Conservation (phyloP, 2,329 filamentous ascomycete species). For the Alternaria tenuissima region DNA sequence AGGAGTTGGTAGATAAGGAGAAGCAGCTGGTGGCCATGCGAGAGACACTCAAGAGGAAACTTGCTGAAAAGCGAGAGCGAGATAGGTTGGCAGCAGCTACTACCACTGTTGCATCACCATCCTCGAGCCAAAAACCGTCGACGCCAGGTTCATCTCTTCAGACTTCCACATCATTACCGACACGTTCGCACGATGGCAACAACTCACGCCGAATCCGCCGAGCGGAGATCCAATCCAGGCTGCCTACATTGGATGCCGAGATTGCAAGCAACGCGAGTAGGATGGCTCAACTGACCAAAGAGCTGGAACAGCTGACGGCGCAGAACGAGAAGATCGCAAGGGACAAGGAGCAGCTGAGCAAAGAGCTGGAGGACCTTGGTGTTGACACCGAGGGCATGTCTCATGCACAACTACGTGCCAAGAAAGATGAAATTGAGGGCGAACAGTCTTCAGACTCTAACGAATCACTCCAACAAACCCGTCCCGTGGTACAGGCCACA, state of each 20-base stretch:
- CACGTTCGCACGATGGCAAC: constrained; percentile 1
- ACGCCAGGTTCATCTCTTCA: constrained; percentile 10
- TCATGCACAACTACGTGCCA: constrained; percentile 55
- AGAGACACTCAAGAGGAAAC: constrained; percentile 37
- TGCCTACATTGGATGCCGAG: constrained; percentile 58
- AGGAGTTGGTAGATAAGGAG: constrained; percentile 58
- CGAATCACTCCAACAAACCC: neutral
- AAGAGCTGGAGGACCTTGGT: constrained; percentile 59
- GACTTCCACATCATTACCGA: neutral
- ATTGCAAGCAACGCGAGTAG: constrained; percentile 51
- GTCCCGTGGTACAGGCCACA: neutral
- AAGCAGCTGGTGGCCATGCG: constrained; percentile 59
- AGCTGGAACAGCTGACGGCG: constrained; percentile 55
- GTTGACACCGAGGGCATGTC: constrained; percentile 58
- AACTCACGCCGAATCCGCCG: constrained; percentile 48
- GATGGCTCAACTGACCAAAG: constrained; percentile 52
- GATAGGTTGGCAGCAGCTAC: constrained; percentile 26
- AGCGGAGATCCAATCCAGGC: constrained; percentile 58
- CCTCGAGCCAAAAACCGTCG: constrained; percentile 4
- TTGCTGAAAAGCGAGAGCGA: constrained; percentile 35
- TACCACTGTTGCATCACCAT: constrained; percentile 1
- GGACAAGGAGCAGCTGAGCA: constrained; percentile 54
- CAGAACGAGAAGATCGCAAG: constrained; percentile 51
- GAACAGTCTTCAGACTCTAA: constrained; percentile 28
- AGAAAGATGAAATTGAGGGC: constrained; percentile 50